Base-by-base conservation (phyloP, 192 early-diverging fungal species). In the Coemansia sp. region DNA sequence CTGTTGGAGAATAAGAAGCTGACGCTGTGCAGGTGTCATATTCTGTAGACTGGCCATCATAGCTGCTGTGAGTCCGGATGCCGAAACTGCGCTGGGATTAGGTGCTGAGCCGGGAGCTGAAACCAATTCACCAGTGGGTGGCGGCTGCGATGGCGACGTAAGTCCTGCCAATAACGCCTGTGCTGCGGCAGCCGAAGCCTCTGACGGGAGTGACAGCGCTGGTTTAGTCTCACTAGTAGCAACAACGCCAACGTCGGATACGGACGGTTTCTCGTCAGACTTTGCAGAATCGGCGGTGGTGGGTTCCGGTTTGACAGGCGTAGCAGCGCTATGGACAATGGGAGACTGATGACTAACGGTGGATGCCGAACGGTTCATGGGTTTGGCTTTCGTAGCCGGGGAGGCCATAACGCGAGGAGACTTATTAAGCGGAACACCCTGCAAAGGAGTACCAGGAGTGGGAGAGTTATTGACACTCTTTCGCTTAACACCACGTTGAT, bases 401-500 rank as follows among this genome's bases (percentile, higher is more conserved):
- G 72, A 67, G 30, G 74, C 70, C 74, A 55, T 71, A 14, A 74
- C 59, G 6, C 72, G 61, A 1, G 78, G 73, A 63, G 78, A 75
- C 51, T 81, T 81, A 46, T 63, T 70, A 27, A 53, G n/a, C 11
- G 42, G 32, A 36, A 10, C 33, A 10, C 33, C 33, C 60, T 66
- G 64, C 30, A 63, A 60, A 6, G 67, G 63, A 0, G 33, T 29
- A 1, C 14, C 57, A 11, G 58, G 63, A n/a, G 62, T 33, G 20
- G 23, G 51, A 0, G 78, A 81, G 25, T 56, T 75, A 21, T 74
- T 70, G 39, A 70, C 72, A 50, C 78, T 81, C 78, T 81, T 81
- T 59, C 78, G 69, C 67, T 81, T 81, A 6, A 81, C 19, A 1
- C 78, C 78, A 24, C 70, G 78, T 63, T 74, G 69, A 9, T 42